Percentiles rank a stretch among this genome's conserved stretches.
Conservation (phyloP, 495 filamentous ascomycete genomes). For the Tetracladium marchalianum region DNA sequence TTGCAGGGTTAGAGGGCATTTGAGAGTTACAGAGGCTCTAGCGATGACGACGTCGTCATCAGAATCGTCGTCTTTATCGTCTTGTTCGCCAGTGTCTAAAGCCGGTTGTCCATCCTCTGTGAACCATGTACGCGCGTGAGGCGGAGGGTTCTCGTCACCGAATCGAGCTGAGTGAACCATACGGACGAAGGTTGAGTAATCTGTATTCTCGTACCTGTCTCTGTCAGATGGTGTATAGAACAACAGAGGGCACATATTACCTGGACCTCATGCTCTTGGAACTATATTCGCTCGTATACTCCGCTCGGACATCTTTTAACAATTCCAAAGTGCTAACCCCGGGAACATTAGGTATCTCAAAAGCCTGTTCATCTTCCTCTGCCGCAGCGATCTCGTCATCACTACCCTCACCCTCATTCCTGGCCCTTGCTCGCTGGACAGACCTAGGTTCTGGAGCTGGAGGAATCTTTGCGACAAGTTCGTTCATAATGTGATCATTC, state of each 20-base stretch:
- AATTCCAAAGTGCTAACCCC: constrained; percentile 21
- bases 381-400: constrained; percentile 21
- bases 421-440: constrained; percentile 10
- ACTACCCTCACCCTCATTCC: constrained; percentile 14
- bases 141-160: constrained; percentile 47
- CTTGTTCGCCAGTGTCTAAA: constrained; percentile 21
- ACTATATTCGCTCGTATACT: constrained; percentile 28
- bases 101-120: constrained; percentile 13
- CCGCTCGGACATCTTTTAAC: constrained; percentile 25
- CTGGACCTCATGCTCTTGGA: constrained; percentile 24
- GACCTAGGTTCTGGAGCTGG: constrained; percentile 28
- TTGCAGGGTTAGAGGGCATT: constrained; percentile 72
- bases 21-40: constrained; percentile 57
- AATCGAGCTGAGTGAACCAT: constrained; percentile 69
- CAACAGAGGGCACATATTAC: constrained; percentile 15
- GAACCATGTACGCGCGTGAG: constrained; percentile 40
- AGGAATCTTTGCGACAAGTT: constrained; percentile 28
- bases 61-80: constrained; percentile 26
- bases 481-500: constrained; percentile 26
- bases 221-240: constrained; percentile 1
- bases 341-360: constrained; percentile 1
- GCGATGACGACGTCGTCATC: constrained; percentile 72
- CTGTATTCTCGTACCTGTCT: constrained; percentile 55
- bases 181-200: constrained; percentile 69
- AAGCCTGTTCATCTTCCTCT: constrained; percentile 14